Percentiles rank a stretch among this genome's conserved stretches.
phyloP scores from a whole-genome alignment of 805 yeast species.

The Pichia thaimueangensis region DNA sequence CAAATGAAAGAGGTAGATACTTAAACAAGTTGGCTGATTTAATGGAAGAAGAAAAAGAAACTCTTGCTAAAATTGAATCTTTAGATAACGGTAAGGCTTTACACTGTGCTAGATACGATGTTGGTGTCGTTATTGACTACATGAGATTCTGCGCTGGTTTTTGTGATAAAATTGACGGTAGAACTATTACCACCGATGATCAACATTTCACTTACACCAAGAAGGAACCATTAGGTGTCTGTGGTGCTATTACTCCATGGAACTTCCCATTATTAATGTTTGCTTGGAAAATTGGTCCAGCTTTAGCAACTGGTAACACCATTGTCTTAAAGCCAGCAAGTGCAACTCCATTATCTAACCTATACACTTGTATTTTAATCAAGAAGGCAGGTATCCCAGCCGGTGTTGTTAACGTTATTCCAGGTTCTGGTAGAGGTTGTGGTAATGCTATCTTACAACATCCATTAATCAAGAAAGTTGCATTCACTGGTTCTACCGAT shows the following conservation, averaged over 20 bases:
- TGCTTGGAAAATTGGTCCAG: constrained; percentile 77
- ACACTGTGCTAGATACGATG: constrained; percentile 60
- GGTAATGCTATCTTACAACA: constrained; percentile 69
- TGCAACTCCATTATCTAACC: constrained; percentile 69
- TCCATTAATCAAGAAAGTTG: constrained; percentile 65
- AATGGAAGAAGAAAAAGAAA: constrained; percentile 56
- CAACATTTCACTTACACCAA: constrained; percentile 59
- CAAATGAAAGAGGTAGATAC: constrained; percentile 46
- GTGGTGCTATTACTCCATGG: constrained; percentile 85
- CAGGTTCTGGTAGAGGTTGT: constrained; percentile 68
- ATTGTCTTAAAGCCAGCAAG: constrained; percentile 70
- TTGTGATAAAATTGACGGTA: constrained; percentile 65
- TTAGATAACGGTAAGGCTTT: constrained; percentile 75
- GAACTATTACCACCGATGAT: constrained; percentile 55
- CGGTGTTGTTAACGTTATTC: constrained; percentile 68
- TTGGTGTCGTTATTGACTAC: constrained; percentile 56
- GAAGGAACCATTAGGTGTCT: constrained; percentile 73
- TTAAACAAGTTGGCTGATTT: constrained; percentile 61
- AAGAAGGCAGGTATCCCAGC: constrained; percentile 68
- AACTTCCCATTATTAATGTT: constrained; percentile 78
- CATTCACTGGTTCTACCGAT: constrained; percentile 78
- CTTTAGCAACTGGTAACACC: constrained; percentile 71
- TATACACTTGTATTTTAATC: constrained; percentile 53
- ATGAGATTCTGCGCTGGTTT: constrained; percentile 68
- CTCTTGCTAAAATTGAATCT: constrained; percentile 62